These are phyloP conservation scores for Microcyclospora tardicrescens DNA, from an alignment of 2,329 filamentous ascomycete species.

Conservation along the genomic window DNA sequence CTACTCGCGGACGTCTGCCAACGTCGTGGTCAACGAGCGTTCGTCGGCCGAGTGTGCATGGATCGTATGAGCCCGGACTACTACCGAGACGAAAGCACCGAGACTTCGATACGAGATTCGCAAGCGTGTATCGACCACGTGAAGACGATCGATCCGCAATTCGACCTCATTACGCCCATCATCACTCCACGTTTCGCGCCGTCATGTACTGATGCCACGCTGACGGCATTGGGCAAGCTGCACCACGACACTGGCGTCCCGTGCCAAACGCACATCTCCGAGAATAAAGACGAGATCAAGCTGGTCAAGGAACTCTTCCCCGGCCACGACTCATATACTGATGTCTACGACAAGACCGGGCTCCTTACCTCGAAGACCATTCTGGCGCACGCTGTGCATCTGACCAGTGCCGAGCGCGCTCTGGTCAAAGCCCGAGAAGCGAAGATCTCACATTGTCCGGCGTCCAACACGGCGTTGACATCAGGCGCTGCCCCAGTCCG, in stretches of 20 bases:
- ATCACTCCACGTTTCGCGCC: slow-evolving; percentile 58
- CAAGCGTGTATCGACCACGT: slow-evolving; percentile 45
- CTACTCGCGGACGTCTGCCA: slow-evolving; percentile 75
- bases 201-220: slow-evolving; percentile 39
- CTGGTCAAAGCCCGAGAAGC: slow-evolving; percentile 49
- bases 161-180: slow-evolving; percentile 59
- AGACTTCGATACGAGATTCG: slow-evolving; percentile 43
- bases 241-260: slow-evolving; percentile 51
- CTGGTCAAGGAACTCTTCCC: slow-evolving; percentile 63
- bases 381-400: slow-evolving; percentile 72
- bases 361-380: slow-evolving; percentile 63
- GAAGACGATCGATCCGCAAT: slow-evolving; percentile 48
- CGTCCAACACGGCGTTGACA: slow-evolving; percentile 70
- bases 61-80: slow-evolving; percentile 58
- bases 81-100: slow-evolving; percentile 62
- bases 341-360: slow-evolving; percentile 62
- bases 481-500: slow-evolving; percentile 68
- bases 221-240: slow-evolving; percentile 51
- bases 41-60: slow-evolving; percentile 94
- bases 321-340: slow-evolving; percentile 49
- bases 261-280: slow-evolving; percentile 80
- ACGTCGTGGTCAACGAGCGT: slow-evolving; percentile 69
- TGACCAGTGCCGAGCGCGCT: slow-evolving; percentile 51
- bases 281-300: slow-evolving; percentile 61
- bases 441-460: slow-evolving; percentile 75